Evolutionary conservation across 768 basidiomycete genomes (phyloP).

Genomic region (Suillus tomentosus): DNA sequence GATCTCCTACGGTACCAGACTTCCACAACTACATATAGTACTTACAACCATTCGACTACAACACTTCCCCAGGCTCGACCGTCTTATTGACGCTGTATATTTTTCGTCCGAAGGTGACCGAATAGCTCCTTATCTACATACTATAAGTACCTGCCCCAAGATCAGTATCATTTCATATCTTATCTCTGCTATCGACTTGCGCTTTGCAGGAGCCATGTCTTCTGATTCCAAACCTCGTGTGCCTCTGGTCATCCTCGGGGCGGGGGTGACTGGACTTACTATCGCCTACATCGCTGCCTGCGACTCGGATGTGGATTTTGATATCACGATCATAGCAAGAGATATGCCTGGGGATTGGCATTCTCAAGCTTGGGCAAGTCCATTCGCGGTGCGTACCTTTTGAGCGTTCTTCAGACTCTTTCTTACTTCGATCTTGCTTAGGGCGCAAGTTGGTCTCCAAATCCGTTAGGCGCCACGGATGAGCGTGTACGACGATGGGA

Average conservation of each 20-base stretch:
- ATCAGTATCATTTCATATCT: neutral
- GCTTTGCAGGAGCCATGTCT: constrained; percentile 17
- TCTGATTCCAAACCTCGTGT: constrained; percentile 10
- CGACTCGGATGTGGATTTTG: constrained; percentile 22
- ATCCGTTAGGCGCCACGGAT: constrained; percentile 38
- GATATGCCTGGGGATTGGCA: constrained; percentile 40
- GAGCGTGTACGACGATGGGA: constrained; percentile 42
- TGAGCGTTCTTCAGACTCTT: neutral
- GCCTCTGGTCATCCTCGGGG: constrained; percentile 38
- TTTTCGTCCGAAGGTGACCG: constrained; percentile 3
- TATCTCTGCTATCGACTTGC: neutral
- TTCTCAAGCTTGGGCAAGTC: constrained; percentile 51
- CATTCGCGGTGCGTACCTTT: constrained; percentile 45
- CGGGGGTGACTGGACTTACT: constrained; percentile 43
- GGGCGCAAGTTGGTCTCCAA: constrained; percentile 53
- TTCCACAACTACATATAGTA: neutral
- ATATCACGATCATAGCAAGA: constrained; percentile 35
- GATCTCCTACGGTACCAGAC: neutral
- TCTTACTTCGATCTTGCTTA: constrained; percentile 17
- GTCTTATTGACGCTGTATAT: neutral
- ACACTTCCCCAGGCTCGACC: neutral
- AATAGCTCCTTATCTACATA: neutral
- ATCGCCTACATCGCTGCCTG: constrained; percentile 36
- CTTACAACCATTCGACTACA: neutral
- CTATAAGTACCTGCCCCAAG: constrained; percentile 3